Conservation (phyloP, 257 asterid genomes). For the Nicotiana obtusifolia region DNA sequence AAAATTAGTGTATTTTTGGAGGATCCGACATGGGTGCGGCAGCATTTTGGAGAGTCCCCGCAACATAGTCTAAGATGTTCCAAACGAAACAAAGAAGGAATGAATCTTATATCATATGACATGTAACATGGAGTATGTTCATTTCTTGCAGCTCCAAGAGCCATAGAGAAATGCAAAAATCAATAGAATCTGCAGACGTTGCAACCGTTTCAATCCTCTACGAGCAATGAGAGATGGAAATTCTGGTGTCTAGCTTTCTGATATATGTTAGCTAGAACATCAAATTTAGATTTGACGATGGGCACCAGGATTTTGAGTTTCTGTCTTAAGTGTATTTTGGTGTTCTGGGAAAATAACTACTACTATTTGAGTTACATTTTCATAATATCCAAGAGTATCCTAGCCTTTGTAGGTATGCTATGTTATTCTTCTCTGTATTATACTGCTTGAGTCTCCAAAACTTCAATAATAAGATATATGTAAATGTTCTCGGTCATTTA, state of each 20-base stretch:
- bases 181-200: constrained; percentile 12
- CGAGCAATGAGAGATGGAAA: background rate
- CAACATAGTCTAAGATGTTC: background rate
- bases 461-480: background rate
- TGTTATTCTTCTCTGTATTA: background rate
- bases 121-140: background rate
- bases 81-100: background rate
- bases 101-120: background rate
- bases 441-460: background rate
- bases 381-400: background rate
- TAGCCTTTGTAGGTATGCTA: background rate
- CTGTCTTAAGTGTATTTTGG: background rate
- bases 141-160: constrained; percentile 27
- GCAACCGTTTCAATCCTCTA: constrained; percentile 5
- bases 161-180: constrained; percentile 26
- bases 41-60: too few relatives aligned
- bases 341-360: background rate
- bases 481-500: background rate
- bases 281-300: background rate
- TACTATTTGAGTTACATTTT: background rate
- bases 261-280: background rate
- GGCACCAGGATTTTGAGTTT: background rate
- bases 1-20: too few relatives aligned
- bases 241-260: background rate
- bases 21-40: too few relatives aligned